Evolutionary conservation across 495 filamentous ascomycete genomes (phyloP).

Genomic region (Hypomontagnella submonticulosa): DNA sequence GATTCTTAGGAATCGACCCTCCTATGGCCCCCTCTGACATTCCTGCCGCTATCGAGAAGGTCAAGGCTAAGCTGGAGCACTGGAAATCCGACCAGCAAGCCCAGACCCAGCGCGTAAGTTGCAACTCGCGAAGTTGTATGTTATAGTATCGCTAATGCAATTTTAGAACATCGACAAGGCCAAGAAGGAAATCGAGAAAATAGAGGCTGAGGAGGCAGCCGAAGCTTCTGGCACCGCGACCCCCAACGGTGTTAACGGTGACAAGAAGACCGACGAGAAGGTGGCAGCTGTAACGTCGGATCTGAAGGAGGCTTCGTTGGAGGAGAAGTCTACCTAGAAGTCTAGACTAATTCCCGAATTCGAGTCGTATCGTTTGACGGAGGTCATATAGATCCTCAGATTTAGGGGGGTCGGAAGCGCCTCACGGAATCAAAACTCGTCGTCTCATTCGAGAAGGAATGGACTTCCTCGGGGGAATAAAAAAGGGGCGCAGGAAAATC

Average conservation of each 20-base stretch:
- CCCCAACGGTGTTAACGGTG: slow-evolving; percentile 54
- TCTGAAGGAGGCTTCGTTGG: slow-evolving; percentile 76
- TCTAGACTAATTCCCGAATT: slow-evolving; percentile 1
- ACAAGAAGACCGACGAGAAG: slow-evolving; percentile 53
- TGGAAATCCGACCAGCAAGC: slow-evolving; percentile 92
- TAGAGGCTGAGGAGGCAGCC: slow-evolving; percentile 66
- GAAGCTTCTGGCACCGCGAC: slow-evolving; percentile 50
- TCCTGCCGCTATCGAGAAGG: slow-evolving; percentile 79
- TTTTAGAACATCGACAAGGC: slow-evolving; percentile 82
- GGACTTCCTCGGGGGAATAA: slow-evolving; percentile 9
- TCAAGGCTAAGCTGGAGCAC: slow-evolving; percentile 88
- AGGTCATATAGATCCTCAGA: slow-evolving; percentile 13
- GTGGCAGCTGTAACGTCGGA: slow-evolving; percentile 64
- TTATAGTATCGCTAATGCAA: slow-evolving; percentile 62
- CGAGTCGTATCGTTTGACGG: not conserved
- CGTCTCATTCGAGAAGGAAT: slow-evolving; percentile 3
- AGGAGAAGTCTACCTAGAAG: slow-evolving; percentile 71
- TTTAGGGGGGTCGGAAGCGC: slow-evolving; percentile 2
- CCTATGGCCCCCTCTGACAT: slow-evolving; percentile 88
- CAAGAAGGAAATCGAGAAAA: slow-evolving; percentile 69
- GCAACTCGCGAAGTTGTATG: not conserved
- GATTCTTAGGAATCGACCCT: slow-evolving; percentile 82
- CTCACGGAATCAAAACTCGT: not conserved
- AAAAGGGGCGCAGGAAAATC: slow-evolving; percentile 17
- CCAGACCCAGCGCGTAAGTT: slow-evolving; percentile 89